A percentile compares a stretch with the other conserved stretches of the same genome.
Evolutionary conservation across 2,329 filamentous ascomycete genomes (phyloP).

Genomic region (Fusarium mexicanum): DNA sequence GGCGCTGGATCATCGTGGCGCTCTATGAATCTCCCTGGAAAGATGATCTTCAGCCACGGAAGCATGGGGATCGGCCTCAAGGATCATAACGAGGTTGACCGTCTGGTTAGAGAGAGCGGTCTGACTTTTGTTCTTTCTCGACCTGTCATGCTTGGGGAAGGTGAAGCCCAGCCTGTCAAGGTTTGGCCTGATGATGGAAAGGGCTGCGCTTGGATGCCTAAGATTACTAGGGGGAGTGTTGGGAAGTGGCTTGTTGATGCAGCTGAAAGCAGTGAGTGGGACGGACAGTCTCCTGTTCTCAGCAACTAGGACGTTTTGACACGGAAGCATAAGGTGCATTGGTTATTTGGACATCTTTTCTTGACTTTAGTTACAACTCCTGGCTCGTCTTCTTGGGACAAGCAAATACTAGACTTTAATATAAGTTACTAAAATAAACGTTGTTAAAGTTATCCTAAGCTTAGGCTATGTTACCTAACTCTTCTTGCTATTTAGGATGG

Average conservation of each 20-base stretch:
- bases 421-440: accelerated
- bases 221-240: slow-evolving; percentile 13
- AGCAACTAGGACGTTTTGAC: not conserved
- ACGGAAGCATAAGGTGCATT: accelerated
- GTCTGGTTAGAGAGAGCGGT: not conserved
- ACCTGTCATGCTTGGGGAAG: slow-evolving; percentile 17
- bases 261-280: slow-evolving; percentile 3
- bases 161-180: slow-evolving; percentile 1
- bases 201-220: slow-evolving; percentile 32
- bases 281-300: slow-evolving; percentile 13
- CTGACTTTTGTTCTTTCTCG: slow-evolving; percentile 14
- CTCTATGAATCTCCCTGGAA: slow-evolving; percentile 15
- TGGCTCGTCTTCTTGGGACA: accelerated
- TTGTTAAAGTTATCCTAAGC: too few species aligned
- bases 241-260: slow-evolving; percentile 29
- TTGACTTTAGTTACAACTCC: not conserved
- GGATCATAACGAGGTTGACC: slow-evolving; percentile 23
- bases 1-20: slow-evolving; percentile 6
- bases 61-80: slow-evolving; percentile 16
- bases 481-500: accelerated
- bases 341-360: accelerated
- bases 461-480: accelerated
- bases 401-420: not conserved
- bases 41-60: slow-evolving; percentile 27
- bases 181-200: slow-evolving; percentile 30